Base-by-base conservation (phyloP, 805 yeast genomes). In the Spathaspora arborariae region DNA sequence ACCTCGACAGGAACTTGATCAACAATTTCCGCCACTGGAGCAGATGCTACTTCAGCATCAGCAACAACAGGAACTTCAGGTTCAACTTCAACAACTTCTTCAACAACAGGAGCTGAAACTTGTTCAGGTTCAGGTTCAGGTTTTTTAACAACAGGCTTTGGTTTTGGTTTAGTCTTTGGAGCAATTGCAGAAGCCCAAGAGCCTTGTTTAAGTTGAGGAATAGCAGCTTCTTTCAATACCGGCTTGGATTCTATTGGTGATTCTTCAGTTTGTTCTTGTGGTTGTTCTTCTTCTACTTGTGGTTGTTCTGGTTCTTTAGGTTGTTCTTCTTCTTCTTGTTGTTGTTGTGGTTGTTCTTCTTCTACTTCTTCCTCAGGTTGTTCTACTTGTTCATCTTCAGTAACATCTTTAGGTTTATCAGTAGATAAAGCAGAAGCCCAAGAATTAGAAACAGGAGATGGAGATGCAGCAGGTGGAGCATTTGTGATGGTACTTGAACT, bases 121-220 rank as follows among this genome's bases (percentile, higher is more conserved):
- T 56, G 47, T 20, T 54, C 55, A 21, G 56, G 55, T 45, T 45
- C 50, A 20, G 54, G 47, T 46, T 53, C 53, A 40, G 53, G 47
- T 46, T 54, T 55, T 48, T 60, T 54, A 56, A 56, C 49, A 21
- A 45, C 40, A 48, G 57, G 64, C 42, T 48, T 50, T 33, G 70
- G 63, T 57, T 76, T 74, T 39, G 88, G 83, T 46, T 64, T 63
- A 42, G 68, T 64, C 56, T 69, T 70, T 37, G 75, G 76, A 45
- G 74, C 66, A 44, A 84, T 83, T 56, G 84, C 79, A 15, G 90
- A 79, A 24, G 89, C 88, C 87, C 89, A 84, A 4, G 88, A 74
- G 57, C 73, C 70, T 53, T 70, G 62, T 13, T 74, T 72, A 18
- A 84, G 83, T 45, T 50, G 60, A 71, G 81, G 57, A 74, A 64